These are phyloP conservation scores for Simmondsia chinensis DNA, from an alignment of 148 eudicot species.

Conservation along the genomic window DNA sequence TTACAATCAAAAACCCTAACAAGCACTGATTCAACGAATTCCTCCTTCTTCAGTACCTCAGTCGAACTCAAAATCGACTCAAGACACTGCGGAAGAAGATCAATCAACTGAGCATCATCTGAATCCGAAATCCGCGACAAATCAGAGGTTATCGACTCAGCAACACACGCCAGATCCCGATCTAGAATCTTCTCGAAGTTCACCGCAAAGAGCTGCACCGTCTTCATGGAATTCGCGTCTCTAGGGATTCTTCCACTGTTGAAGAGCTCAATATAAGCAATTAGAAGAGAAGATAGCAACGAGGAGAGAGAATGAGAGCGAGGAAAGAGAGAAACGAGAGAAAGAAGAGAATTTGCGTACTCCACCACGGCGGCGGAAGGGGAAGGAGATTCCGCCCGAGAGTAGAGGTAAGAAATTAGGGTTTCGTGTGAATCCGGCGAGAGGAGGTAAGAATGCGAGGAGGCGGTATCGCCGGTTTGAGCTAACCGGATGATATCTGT, in stretches of 20 bases:
- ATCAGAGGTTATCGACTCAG: slow-evolving; percentile 20
- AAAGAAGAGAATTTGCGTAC: slow-evolving; percentile 32
- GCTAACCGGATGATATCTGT: slow-evolving; percentile 29
- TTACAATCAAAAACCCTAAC: slow-evolving; percentile 16
- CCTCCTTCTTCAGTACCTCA: slow-evolving; percentile 9
- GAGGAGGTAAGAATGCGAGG: slow-evolving; percentile 19
- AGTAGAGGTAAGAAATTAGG: slow-evolving; percentile 34
- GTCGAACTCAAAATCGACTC: slow-evolving; percentile 15
- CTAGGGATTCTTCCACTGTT: slow-evolving; percentile 28
- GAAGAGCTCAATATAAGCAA: slow-evolving; percentile 28
- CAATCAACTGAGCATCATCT: slow-evolving; percentile 34
- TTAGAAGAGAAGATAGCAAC: slow-evolving; percentile 21
- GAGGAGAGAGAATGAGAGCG: slow-evolving; percentile 15
- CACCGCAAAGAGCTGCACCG: slow-evolving; percentile 21
- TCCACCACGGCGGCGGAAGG: slow-evolving; percentile 21
- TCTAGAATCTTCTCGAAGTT: slow-evolving; percentile 17
- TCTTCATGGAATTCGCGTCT: slow-evolving; percentile 19
- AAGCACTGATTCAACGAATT: slow-evolving; percentile 14
- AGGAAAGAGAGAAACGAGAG: slow-evolving; percentile 19
- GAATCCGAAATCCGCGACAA: slow-evolving; percentile 15
- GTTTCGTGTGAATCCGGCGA: slow-evolving; percentile 25
- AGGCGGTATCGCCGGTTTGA: slow-evolving; percentile 11
- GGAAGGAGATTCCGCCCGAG: slow-evolving; percentile 19
- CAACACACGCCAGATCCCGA: slow-evolving; percentile 6
- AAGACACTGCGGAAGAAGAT: slow-evolving; percentile 29